These are phyloP conservation scores for Closterium sp. DNA, from an alignment of 139 green algal species.

Conservation along the genomic window DNA sequence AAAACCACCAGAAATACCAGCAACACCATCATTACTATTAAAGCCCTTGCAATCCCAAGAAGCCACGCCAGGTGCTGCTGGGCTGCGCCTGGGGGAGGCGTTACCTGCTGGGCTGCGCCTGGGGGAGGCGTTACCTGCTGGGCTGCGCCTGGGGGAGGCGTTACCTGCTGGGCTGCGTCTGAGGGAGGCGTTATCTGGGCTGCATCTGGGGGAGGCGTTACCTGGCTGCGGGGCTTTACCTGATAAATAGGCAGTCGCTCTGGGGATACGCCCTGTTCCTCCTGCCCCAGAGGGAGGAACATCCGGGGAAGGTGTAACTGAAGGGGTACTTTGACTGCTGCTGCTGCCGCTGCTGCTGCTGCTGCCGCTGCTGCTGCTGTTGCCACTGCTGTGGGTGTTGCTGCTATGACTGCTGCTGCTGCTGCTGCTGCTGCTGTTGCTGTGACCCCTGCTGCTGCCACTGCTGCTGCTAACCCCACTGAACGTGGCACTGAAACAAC, in stretches of 20 bases:
- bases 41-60: neutral
- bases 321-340: neutral
- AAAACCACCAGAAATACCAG: neutral
- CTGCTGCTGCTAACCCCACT: neutral
- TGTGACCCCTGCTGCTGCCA: neutral
- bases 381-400: neutral
- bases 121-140: too few relatives aligned
- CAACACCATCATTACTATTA: neutral
- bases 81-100: neutral
- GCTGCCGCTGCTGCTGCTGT: neutral
- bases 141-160: neutral
- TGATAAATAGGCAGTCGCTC: neutral
- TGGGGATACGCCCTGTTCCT: neutral
- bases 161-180: neutral
- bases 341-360: neutral
- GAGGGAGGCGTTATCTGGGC: neutral
- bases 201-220: neutral
- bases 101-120: too few relatives aligned
- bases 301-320: neutral
- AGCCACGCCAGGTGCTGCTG: neutral
- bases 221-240: neutral
- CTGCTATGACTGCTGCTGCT: neutral
- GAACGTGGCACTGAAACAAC: neutral
- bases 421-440: neutral
- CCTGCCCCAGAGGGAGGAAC: neutral